Base-by-base conservation (phyloP, 2,329 filamentous ascomycete genomes). In the Penicillium sp. region DNA sequence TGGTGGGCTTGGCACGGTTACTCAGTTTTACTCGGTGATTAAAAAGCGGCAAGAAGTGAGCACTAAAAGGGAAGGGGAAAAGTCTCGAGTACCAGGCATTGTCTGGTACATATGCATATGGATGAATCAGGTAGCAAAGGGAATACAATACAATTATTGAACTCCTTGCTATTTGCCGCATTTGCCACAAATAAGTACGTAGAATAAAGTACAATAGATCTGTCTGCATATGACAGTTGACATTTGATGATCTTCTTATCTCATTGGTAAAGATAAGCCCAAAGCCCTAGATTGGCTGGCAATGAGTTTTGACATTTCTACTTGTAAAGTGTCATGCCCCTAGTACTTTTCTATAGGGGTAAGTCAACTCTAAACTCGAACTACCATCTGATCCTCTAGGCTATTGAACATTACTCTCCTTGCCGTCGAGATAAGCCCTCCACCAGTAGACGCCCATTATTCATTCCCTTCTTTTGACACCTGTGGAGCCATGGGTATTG, bases 181-280 rank as follows among this genome's bases (percentile, higher is more conserved):
- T 27, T 21, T 50, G 10, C 25, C 48, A 19, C 23, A 16, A 41
- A 15, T 16, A 11, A 19, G 10, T 27, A 27, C 25, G 7, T 21
- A 15, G 21, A 25, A 43, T 25, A 25, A 43, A 43, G 40, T 25
- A 43, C 21, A 43, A 25, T 43, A 43, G 40, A 44, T 44, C 23
- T 25, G 15, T 0, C 5, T 31, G 34, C 33, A 47, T 39, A 38
- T 53, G 50, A 53, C 40, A 38, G 15, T 39, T 27, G 40, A 13
- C 19, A 39, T 16, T 3, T 13, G 29, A 29, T 15, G 50, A 39
- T 53, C 25, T n/a, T 15, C 46, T 56, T 56, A 56, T 56, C 53
- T 44, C 29, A 3, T 21, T n/a, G 4, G 7, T n/a, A 40, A 25
- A 52, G 54, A 56, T 56, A 57, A 57, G 49, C 29, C 54, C 11